Evolutionary conservation across 2,329 filamentous ascomycete genomes (phyloP), one percentile per base, ranked within the genome.

Genomic region (Fusarium cicatricum): DNA sequence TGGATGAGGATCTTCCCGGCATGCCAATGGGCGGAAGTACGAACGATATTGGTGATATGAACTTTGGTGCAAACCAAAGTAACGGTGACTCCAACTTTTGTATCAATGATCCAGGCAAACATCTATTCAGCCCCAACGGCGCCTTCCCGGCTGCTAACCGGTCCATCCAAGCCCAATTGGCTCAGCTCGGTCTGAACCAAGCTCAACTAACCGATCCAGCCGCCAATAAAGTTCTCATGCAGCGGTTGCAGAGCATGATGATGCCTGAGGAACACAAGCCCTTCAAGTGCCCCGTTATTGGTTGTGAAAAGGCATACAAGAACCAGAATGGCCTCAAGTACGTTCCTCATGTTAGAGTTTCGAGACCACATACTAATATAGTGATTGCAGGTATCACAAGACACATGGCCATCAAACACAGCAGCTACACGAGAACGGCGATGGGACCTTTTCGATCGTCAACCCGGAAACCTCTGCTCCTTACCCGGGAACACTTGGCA

Each of bases 301-400:
- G 95, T 6, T 99, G 95, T 71, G 95, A 98, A 75, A 99, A 99
- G 81, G 94, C 95, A 0, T 99, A 99, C 80, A 99, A 99, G 83
- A 99, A 99, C 75, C 95, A 98, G 74, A 99, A 99, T 67, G 95
- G 95, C 43, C 82, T 99, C 52, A 99, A 98, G 85, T 99, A 92
- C 67, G 80, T 78, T 58, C 12, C 17, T 38, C 31, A 26, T 44
- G n/a, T 43, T 59, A 11, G 6, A 11, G 21, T 42, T 38, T 41
- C 33, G 17, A 36, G 17, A 29, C 16, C 12, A 11, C 14, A 40
- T 44, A 34, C 62, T 69, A 43, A 69, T 44, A n/a, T 17, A 39
- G n/a, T 33, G 19, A 40, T 49, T n/a, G 7, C 17, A 88, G 85
- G 72, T 88, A 89, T 66, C 86, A 89, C 77, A 89, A 89, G 73